These are phyloP conservation scores for Solanum aculeatissimum DNA, from an alignment of 305 asterid genomes.

Conservation along the genomic window DNA sequence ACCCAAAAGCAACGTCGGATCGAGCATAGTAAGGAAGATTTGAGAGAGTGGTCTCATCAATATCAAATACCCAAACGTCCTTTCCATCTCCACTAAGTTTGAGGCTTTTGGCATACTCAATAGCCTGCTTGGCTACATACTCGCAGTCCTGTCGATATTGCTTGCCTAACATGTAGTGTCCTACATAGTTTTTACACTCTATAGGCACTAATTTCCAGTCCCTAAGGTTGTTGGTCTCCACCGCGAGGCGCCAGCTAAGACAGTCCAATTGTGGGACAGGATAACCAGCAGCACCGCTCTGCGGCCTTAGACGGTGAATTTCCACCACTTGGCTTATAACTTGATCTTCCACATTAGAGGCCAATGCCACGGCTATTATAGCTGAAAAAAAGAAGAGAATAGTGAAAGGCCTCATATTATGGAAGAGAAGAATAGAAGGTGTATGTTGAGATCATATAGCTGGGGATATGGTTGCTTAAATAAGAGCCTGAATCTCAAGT, in stretches of 20 bases:
- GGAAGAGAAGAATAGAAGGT: background rate
- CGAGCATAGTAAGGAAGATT: conserved; percentile 38
- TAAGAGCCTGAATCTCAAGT: too few relatives aligned
- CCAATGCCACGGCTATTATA: background rate
- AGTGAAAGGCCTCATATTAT: background rate
- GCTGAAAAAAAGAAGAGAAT: background rate
- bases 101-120: conserved; percentile 18
- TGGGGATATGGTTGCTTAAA: background rate
- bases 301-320: conserved; percentile 21
- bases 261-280: conserved; percentile 14
- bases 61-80: conserved; percentile 47
- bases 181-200: conserved; percentile 29
- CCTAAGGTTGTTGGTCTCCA: conserved; percentile 27
- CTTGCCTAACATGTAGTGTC: conserved; percentile 35
- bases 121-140: conserved; percentile 24
- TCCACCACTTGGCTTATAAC: background rate
- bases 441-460: background rate
- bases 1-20: conserved; percentile 40
- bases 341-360: background rate
- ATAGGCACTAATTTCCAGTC: conserved; percentile 28
- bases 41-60: conserved; percentile 58
- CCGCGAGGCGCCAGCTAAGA: conserved; percentile 38
- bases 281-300: conserved; percentile 1
- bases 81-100: conserved; percentile 19
- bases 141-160: conserved; percentile 37